phyloP scores from a whole-genome alignment of 148 eudicot species.

The Rhododendron ferrugineum region DNA sequence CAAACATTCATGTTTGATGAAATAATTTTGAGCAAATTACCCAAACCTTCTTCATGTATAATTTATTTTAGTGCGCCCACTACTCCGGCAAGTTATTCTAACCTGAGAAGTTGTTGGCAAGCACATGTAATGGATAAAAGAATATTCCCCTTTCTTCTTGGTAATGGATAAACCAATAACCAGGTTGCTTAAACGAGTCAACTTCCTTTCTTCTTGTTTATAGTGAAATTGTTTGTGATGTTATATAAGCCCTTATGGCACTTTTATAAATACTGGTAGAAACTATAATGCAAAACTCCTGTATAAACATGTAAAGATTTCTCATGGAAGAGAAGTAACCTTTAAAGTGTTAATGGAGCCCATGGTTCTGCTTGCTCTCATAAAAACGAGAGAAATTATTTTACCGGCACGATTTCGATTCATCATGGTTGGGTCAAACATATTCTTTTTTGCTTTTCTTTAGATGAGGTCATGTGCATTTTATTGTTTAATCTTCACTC shows the following conservation, averaged over 20 bases:
- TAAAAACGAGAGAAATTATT: background rate
- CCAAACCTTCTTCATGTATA: background rate
- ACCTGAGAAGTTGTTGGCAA: background rate
- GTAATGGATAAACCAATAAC: background rate
- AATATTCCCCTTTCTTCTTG: background rate
- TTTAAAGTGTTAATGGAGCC: background rate
- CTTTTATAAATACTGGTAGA: background rate
- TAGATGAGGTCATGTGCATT: background rate
- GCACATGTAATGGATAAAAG: background rate
- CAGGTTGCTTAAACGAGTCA: background rate
- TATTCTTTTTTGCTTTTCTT: background rate
- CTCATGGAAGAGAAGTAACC: background rate
- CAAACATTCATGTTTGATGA: background rate
- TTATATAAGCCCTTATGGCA: background rate
- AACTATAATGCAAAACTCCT: background rate
- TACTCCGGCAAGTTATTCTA: background rate
- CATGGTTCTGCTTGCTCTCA: background rate
- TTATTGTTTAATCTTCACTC: background rate
- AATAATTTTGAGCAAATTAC: background rate
- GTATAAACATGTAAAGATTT: background rate
- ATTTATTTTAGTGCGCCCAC: background rate
- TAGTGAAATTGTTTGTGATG: background rate
- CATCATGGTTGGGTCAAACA: background rate
- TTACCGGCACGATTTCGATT: background rate
- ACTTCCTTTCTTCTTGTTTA: background rate